Evolutionary conservation across 139 green algal species (phyloP), one percentile per base, ranked within the genome.

Genomic region (Volvox reticuliferus): DNA sequence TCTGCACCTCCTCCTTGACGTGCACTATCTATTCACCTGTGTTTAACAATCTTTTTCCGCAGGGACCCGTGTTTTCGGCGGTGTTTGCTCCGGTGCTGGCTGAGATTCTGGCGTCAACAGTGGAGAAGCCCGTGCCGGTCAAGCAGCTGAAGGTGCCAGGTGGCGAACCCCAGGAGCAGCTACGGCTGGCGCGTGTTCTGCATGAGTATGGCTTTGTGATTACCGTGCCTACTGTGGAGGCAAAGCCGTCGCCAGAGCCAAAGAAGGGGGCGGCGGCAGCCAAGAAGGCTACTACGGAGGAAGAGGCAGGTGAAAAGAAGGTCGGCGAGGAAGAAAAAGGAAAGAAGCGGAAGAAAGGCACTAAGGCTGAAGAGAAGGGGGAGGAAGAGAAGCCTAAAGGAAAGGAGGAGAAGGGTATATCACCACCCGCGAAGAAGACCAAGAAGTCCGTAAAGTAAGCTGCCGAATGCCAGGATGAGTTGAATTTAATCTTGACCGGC

Each of bases 51-150:
- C 9, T 5, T 55, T 55, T 55, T 9, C 44, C 75, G 30, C 75
- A 82, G 69, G 84, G 84, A n/a, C 84, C 84, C 36, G 35, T 89
- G 12, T 89, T 89, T 50, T 71, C 84, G 16, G 69, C 69, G 17
- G 3, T 37, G 6, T 89, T 79, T 26, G 69, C 84, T 19, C 63
- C 44, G 3, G 84, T 62, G 37, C 68, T 89, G 69, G 36, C 26
- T 33, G 69, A 69, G 37, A 18, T 89, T 18, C 35, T 89, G 14
- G 36, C 37, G 12, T 37, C 68, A 37, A 73, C 36, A 2, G 0
- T 14, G 19, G 68, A 71, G 37, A 37, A 21, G 17, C 69, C 69
- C 14, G 36, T 89, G 37, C 6, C 37, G 13, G 37, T 89, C 67
- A 36, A 36, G 37, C 5, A 68, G 26, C 84, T 89, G 20, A 33